A percentile compares a stretch with the other conserved stretches of the same genome.
phyloP scores from a whole-genome alignment of 1,139 yeast species.

The Yamadazyma sp. region DNA sequence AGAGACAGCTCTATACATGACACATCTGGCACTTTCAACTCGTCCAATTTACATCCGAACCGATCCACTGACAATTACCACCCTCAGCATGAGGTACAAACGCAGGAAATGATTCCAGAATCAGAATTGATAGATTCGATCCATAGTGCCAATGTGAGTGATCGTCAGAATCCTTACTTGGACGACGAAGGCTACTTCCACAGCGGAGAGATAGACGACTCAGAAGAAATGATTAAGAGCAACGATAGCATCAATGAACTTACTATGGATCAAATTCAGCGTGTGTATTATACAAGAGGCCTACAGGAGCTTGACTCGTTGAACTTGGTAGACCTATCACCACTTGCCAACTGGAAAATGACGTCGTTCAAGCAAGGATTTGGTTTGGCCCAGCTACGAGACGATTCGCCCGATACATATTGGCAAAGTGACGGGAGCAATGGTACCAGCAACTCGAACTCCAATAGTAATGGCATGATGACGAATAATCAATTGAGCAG shows the following conservation, averaged over 20 bases:
- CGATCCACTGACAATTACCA: conserved; percentile 3
- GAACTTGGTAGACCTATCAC: conserved; percentile 73
- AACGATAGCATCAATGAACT: conserved; percentile 27
- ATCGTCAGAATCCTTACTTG: conserved; percentile 15
- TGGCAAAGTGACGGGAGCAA: conserved; percentile 94
- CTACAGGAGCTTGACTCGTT: conserved; percentile 55
- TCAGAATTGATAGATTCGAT: conserved; percentile 38
- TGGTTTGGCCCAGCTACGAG: conserved; percentile 69
- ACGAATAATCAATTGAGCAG: conserved; percentile 50
- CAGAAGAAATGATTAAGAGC: conserved; percentile 12
- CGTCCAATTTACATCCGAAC: neutral
- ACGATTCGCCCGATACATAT: conserved; percentile 69
- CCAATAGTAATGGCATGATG: conserved; percentile 24
- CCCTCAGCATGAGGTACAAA: conserved; percentile 32
- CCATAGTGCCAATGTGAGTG: conserved; percentile 21
- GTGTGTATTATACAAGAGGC: conserved; percentile 47
- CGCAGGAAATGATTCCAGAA: conserved; percentile 34
- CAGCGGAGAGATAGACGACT: conserved; percentile 12
- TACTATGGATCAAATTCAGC: conserved; percentile 38
- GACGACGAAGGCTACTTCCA: conserved; percentile 17
- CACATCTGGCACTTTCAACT: neutral
- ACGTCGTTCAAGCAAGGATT: conserved; percentile 75
- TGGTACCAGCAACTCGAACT: conserved; percentile 26
- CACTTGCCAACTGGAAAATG: conserved; percentile 82
- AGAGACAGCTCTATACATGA: conserved; percentile 1